Base-by-base conservation (phyloP, 306 rosid species). In the Prunus mume region DNA sequence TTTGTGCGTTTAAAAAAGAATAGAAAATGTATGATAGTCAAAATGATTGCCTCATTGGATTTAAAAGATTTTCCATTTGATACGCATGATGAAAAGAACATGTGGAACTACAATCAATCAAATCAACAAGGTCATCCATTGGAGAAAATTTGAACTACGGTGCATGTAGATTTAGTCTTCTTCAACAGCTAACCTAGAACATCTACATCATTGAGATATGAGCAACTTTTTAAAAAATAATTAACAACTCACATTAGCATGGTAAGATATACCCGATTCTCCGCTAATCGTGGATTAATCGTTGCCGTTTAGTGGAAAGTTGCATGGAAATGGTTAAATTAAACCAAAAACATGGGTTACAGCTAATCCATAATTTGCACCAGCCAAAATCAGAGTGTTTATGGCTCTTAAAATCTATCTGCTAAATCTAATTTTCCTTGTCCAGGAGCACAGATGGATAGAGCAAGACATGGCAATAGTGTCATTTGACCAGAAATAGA, bases 251-350 rank as follows among this genome's bases (percentile, higher is more conserved):
- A 25, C 9, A 34, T 34, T 18, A 66, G 57, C 75, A 13, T 63
- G 66, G 38, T 52, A 47, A 47, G 54, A 43, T 60, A 70, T 51
- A 17, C 60, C 63, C 55, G 49, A 69, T 27, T 56, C 75, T 81
- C 93, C 95, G 93, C 80, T 81, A 81, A 90, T 90, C 80, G 79
- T 80, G 97, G 93, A 82, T 69, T 82, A 75, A 76, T 79, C 61
- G 71, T 64, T 75, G 80, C 77, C 70, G n/a, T 62, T 19, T 41
- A 50, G 43, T 28, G 12, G 67, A 84, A 66, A 54, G 74, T 18
- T 56, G 79, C 80, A 66, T 64, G 65, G 77, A 81, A 76, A 76
- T 65, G 76, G 87, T 68, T 56, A 58, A 61, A 50, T 41, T 18
- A 25, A 65, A 20, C 68, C 58, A 8, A 64, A 55, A 18, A 64